phyloP scores from a whole-genome alignment of 1,284 basidiomycete species.

The Coriolopsis trogii region DNA sequence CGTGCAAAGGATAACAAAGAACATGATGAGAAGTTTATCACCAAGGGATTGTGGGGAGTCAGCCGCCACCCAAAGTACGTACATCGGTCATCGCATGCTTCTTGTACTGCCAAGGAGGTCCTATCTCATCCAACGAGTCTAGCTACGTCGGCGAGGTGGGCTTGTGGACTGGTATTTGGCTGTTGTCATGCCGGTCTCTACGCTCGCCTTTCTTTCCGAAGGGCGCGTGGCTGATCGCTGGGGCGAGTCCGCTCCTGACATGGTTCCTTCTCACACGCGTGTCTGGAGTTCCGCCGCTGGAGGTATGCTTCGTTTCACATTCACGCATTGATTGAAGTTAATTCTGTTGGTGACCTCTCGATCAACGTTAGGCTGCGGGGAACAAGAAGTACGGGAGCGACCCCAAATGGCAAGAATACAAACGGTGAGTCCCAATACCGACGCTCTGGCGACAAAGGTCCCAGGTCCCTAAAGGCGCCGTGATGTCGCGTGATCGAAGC shows the following conservation, averaged over 20 bases:
- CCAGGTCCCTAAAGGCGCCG: too few species aligned
- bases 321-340: background rate
- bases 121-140: slow-evolving; percentile 16
- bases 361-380: slow-evolving; percentile 39
- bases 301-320: slow-evolving; percentile 36
- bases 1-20: slow-evolving; percentile 63
- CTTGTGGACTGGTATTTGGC: slow-evolving; percentile 74
- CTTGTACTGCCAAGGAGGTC: slow-evolving; percentile 5
- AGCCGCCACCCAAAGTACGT: slow-evolving; percentile 79
- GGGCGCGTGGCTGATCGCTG: slow-evolving; percentile 50
- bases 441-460: too few species aligned
- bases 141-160: slow-evolving; percentile 82
- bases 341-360: slow-evolving; percentile 3
- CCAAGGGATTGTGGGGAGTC: slow-evolving; percentile 69
- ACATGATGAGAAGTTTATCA: slow-evolving; percentile 79
- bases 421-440: slow-evolving; percentile 51
- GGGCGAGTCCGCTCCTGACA: slow-evolving; percentile 67
- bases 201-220: slow-evolving; percentile 48
- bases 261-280: slow-evolving; percentile 56
- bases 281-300: slow-evolving; percentile 73
- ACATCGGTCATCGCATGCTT: background rate
- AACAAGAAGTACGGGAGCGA: slow-evolving; percentile 72
- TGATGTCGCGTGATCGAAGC: too few species aligned
- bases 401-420: slow-evolving; percentile 70
- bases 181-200: slow-evolving; percentile 55